Base-by-base conservation (phyloP, 306 rosid genomes). In the Castanopsis chinensis region DNA sequence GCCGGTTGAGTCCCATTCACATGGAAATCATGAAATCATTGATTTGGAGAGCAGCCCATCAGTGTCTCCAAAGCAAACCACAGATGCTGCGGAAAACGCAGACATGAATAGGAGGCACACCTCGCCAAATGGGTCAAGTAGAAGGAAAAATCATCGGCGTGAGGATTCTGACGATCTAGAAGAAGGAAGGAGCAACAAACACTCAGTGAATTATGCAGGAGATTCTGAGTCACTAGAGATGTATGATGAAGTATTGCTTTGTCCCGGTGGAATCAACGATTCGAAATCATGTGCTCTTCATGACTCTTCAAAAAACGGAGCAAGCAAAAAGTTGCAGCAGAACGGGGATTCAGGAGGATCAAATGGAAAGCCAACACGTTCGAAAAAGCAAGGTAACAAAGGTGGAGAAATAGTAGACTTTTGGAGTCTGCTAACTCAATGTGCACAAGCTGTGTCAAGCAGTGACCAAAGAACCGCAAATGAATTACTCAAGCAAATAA, bases 401-500 rank as follows among this genome's bases (percentile, higher is more conserved):
- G 45, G 45, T 41, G 82, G 30, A 58, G 7, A 79, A 59, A 4
- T 80, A 5, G 89, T 88, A 32, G 94, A 91, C 81, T 85, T 93
- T n/a, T 84, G 90, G 91, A 76, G 89, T 23, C 84, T 91, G 18
- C 88, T 93, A 58, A 88, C 84, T 65, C 94, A 83, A 25, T 91
- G 98, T 82, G 97, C 98, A n/a, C 90, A 89, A 35, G 87, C 97
- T 1, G 94, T 90, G 72, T 87, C 88, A 30, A 81, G 57, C 85
- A 83, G 89, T 57, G 96, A 93, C 74, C 92, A 72, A 57, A 88
- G 84, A 80, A 88, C 81, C 58, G 86, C 94, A 70, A 81, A 71
- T 56, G 93, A 93, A 19, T 30, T 80, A 21, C 90, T 93, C 32
- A 82, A 65, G 57, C 93, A 88, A 75, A 87, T 93, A 43, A 85